phyloP scores from a whole-genome alignment of 768 basidiomycete genomes.

The Melanogaster broomeanus region DNA sequence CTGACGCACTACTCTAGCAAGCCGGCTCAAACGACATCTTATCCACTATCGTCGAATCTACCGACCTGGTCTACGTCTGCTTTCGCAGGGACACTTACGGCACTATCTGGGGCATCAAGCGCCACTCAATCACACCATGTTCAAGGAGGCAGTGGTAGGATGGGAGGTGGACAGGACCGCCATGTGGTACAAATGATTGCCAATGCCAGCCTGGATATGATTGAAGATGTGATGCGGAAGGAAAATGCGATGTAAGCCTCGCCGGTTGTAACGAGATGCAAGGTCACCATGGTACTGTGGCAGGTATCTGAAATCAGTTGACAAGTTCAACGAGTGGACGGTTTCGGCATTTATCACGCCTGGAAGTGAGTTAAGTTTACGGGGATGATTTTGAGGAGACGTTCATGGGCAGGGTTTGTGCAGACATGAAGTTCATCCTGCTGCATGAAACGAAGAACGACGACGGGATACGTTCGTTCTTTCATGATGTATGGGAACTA shows the following conservation, averaged over 20 bases:
- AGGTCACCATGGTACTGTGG: conserved; percentile 17
- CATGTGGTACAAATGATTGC: conserved; percentile 99
- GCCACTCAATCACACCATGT: conserved; percentile 63
- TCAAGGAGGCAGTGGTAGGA: conserved; percentile 61
- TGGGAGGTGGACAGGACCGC: conserved; percentile 82
- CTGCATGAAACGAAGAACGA: conserved; percentile 97
- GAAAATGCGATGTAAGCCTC: conserved; percentile 75
- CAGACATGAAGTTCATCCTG: conserved; percentile 94
- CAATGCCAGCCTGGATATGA: conserved; percentile 91
- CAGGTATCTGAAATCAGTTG: conserved; percentile 94
- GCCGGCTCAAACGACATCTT: conserved; percentile 56
- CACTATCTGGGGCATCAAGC: conserved; percentile 81
- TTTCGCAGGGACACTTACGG: conserved; percentile 86
- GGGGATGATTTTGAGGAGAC: conserved; percentile 9
- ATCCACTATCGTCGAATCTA: conserved; percentile 77
- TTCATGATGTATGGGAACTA: conserved; percentile 95
- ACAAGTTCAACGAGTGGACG: conserved; percentile 99
- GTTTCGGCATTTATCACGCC: conserved; percentile 96
- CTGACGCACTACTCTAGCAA: conserved; percentile 83
- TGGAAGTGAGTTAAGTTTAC: conserved; percentile 68
- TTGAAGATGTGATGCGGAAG: conserved; percentile 90
- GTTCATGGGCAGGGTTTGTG: conserved; percentile 9
- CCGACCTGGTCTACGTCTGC: conserved; percentile 92
- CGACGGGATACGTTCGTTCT: conserved; percentile 91
- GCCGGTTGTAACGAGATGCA: conserved; percentile 3